Conservation (phyloP, 768 basidiomycete species). For the Suillus lakei region DNA sequence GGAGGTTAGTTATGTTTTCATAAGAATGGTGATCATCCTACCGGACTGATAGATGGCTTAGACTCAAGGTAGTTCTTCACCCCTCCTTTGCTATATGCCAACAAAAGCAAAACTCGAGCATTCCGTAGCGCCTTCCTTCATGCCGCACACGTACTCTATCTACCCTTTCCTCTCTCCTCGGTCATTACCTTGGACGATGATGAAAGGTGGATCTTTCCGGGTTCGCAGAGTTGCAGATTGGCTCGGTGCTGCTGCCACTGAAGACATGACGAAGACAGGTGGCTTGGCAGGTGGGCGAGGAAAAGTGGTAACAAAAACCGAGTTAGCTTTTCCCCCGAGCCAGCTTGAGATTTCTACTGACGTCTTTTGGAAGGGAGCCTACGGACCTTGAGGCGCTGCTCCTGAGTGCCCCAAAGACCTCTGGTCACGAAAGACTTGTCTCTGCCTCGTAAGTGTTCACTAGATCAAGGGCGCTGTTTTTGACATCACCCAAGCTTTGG, state of each 20-base stretch:
- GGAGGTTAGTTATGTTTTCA: slow-evolving; percentile 45
- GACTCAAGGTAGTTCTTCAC: background rate
- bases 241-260: slow-evolving; percentile 44
- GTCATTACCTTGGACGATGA: slow-evolving; percentile 52
- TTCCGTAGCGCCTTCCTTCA: slow-evolving; percentile 30
- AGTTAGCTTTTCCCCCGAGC: slow-evolving; percentile 34
- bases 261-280: slow-evolving; percentile 41
- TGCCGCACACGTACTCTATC: slow-evolving; percentile 55
- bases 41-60: background rate
- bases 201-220: slow-evolving; percentile 53
- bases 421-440: slow-evolving; percentile 26
- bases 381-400: slow-evolving; percentile 5
- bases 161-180: slow-evolving; percentile 67
- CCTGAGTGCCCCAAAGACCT: background rate
- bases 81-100: slow-evolving; percentile 37
- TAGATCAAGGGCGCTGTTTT: background rate
- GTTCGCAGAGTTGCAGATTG: slow-evolving; percentile 67
- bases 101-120: slow-evolving; percentile 29
- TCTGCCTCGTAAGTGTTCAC: slow-evolving; percentile 45
- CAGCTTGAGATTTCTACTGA: background rate
- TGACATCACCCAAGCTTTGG: slow-evolving; percentile 50
- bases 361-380: background rate
- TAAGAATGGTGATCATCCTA: background rate
- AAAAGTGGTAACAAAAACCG: slow-evolving; percentile 36
- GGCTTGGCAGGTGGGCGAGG: slow-evolving; percentile 43